Evolutionary conservation across 345 rosid species (phyloP).

Genomic region (Citrus cavaleriei): DNA sequence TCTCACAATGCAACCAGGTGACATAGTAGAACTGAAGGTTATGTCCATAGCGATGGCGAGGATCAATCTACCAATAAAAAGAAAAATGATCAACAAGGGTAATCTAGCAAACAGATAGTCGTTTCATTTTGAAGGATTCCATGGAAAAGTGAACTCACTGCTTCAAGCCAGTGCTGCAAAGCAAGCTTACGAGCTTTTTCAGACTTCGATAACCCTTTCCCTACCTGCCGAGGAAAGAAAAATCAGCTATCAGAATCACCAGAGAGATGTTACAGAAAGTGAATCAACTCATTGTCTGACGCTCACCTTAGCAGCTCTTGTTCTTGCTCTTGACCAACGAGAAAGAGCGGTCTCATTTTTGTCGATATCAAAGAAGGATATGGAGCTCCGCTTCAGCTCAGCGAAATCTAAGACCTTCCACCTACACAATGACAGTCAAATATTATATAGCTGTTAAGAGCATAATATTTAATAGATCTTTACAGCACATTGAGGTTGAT

Average conservation of each 20-base stretch:
- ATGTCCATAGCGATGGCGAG: slow-evolving; percentile 94
- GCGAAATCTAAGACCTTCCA: slow-evolving; percentile 93
- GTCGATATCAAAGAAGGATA: slow-evolving; percentile 83
- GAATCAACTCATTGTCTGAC: not conserved
- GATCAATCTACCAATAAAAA: slow-evolving; percentile 66
- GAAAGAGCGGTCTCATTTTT: slow-evolving; percentile 77
- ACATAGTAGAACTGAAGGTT: slow-evolving; percentile 87
- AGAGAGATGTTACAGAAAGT: not conserved
- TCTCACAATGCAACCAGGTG: slow-evolving; percentile 81
- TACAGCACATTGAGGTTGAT: not conserved
- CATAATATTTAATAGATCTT: not conserved
- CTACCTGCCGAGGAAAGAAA: slow-evolving; percentile 45
- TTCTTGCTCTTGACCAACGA: slow-evolving; percentile 93
- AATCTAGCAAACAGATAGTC: not conserved
- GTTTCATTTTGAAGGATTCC: not conserved
- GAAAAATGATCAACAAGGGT: slow-evolving; percentile 9
- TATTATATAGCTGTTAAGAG: not conserved
- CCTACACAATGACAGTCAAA: slow-evolving; percentile 37
- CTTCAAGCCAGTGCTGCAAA: slow-evolving; percentile 96
- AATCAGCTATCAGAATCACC: not conserved
- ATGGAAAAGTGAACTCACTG: slow-evolving; percentile 45
- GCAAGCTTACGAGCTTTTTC: slow-evolving; percentile 85
- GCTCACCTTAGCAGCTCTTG: slow-evolving; percentile 78
- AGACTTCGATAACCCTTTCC: slow-evolving; percentile 86
- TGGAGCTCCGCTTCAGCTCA: slow-evolving; percentile 84